A percentile compares a stretch with the other conserved stretches of the same genome.
Evolutionary conservation across 2,329 filamentous ascomycete genomes (phyloP).

Genomic region (Paraphaeosphaeria minitans): DNA sequence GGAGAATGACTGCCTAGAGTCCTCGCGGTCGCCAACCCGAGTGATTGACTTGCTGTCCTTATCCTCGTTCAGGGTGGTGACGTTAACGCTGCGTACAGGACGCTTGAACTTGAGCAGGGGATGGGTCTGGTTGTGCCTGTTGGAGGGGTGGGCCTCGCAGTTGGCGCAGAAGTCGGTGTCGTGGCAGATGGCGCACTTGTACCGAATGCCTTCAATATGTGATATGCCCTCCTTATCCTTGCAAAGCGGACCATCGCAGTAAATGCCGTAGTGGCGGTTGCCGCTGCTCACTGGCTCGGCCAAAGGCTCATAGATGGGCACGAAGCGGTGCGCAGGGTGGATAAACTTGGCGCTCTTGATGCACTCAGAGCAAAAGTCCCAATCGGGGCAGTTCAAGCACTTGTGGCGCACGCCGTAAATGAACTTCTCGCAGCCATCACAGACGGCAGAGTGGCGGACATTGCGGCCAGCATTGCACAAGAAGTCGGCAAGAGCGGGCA

Average conservation of each 20-base stretch:
- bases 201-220: slow-evolving; percentile 82
- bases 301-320: slow-evolving; percentile 79
- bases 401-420: slow-evolving; percentile 93
- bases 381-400: slow-evolving; percentile 95
- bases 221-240: slow-evolving; percentile 58
- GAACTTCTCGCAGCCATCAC: slow-evolving; percentile 89
- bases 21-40: slow-evolving; percentile 71
- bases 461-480: slow-evolving; percentile 82
- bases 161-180: slow-evolving; percentile 94
- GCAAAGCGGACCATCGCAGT: slow-evolving; percentile 94
- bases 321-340: slow-evolving; percentile 87
- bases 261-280: slow-evolving; percentile 78
- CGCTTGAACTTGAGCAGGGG: slow-evolving; percentile 97
- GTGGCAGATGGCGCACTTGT: slow-evolving; percentile 96
- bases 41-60: slow-evolving; percentile 67
- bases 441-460: slow-evolving; percentile 83
- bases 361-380: slow-evolving; percentile 89
- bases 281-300: slow-evolving; percentile 52
- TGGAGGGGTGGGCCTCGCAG: slow-evolving; percentile 86
- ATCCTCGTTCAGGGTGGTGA: slow-evolving; percentile 83
- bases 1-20: slow-evolving; percentile 48
- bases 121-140: slow-evolving; percentile 92
- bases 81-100: slow-evolving; percentile 82
- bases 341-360: slow-evolving; percentile 67
- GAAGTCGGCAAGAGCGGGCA: slow-evolving; percentile 63